A percentile compares a stretch with the other conserved stretches of the same genome.
These are phyloP conservation scores for Kwoniella pini DNA, from an alignment of 768 basidiomycete species.

Conservation along the genomic window DNA sequence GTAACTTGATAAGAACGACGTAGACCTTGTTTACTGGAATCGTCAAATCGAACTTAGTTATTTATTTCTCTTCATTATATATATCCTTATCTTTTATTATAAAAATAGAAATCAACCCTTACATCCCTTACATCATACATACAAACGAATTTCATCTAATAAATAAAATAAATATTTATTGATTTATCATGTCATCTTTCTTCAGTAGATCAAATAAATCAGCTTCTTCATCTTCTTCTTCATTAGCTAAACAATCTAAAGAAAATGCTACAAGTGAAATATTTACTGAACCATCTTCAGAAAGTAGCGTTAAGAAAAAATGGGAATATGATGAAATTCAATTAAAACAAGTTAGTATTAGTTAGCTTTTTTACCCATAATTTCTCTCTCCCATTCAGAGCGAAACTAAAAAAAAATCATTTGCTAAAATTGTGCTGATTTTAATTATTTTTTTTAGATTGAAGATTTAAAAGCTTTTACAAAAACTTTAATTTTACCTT, in stretches of 20 bases:
- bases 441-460: conserved; percentile 56
- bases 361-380: neutral
- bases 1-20: no score
- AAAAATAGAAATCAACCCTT: no score
- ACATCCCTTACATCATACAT: no score
- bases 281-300: conserved; percentile 63
- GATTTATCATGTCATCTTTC: conserved; percentile 40
- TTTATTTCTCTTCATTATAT: no score
- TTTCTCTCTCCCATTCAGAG: no score
- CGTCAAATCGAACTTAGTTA: no score
- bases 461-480: conserved; percentile 68
- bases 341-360: conserved; percentile 54
- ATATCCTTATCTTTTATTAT: no score
- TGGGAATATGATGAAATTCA: conserved; percentile 69
- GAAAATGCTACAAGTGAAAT: conserved; percentile 48
- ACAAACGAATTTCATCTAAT: no score
- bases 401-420: no score
- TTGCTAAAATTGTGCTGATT: neutral
- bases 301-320: conserved; percentile 60
- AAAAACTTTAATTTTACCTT: conserved; percentile 64
- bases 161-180: neutral
- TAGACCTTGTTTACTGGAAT: no score
- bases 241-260: conserved; percentile 10
- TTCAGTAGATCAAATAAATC: conserved; percentile 40
- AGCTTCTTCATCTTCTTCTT: conserved; percentile 31